Percentiles rank a stretch among this genome's conserved stretches.
phyloP scores from a whole-genome alignment of 495 filamentous ascomycete genomes.

The Neurospora sp. region DNA sequence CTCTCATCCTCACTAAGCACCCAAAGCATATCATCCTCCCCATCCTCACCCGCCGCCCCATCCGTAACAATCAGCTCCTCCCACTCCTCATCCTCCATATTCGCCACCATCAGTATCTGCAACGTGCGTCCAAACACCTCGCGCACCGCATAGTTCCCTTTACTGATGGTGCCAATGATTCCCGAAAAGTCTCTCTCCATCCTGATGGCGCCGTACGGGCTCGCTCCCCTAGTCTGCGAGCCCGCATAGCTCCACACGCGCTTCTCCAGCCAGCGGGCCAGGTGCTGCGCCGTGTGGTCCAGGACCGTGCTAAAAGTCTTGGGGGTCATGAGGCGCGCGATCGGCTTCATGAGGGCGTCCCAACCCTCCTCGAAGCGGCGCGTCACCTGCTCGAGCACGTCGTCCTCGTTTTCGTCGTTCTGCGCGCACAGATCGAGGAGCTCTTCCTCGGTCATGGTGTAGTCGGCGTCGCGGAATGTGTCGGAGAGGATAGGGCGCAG shows the following conservation, averaged over 20 bases:
- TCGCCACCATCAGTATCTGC: constrained; percentile 82
- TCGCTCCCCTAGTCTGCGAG: constrained; percentile 45
- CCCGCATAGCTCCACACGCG: constrained; percentile 73
- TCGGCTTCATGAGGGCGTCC: constrained; percentile 71
- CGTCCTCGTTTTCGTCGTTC: constrained; percentile 43
- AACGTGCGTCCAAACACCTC: constrained; percentile 70
- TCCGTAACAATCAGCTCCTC: constrained; percentile 46
- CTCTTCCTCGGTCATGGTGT: constrained; percentile 46
- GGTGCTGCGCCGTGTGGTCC: constrained; percentile 58
- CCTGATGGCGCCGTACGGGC: constrained; percentile 71
- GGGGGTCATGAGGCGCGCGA: constrained; percentile 75
- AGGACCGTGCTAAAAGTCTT: constrained; percentile 60
- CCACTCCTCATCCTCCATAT: constrained; percentile 98
- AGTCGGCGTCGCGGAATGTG: constrained; percentile 86
- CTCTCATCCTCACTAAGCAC: constrained; percentile 45
- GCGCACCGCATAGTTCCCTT: constrained; percentile 67
- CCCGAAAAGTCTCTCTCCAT: constrained; percentile 83
- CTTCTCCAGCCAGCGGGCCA: constrained; percentile 74
- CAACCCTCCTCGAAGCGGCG: constrained; percentile 70
- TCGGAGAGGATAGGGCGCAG: constrained; percentile 78
- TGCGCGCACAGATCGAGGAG: constrained; percentile 35
- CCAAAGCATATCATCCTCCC: constrained; percentile 37
- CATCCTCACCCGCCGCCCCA: constrained; percentile 23
- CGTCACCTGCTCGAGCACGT: constrained; percentile 50
- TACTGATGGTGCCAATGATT: constrained; percentile 65